A percentile compares a stretch with the other conserved stretches of the same genome.
phyloP scores from a whole-genome alignment of 2,329 filamentous ascomycete genomes.

The Ophiocordyceps polyrhachis-furcata region DNA sequence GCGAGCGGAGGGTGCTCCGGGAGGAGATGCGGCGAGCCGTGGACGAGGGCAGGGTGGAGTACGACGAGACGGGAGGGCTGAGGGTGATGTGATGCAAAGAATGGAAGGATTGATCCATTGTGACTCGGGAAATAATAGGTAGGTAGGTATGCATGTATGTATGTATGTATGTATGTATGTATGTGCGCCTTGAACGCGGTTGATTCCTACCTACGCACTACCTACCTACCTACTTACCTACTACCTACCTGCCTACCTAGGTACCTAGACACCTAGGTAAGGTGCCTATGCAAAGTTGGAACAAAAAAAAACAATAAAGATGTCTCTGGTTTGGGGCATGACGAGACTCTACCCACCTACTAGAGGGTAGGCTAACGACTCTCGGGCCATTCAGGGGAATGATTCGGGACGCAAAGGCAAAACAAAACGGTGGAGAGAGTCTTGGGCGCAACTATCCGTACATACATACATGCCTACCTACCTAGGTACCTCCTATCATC shows the following conservation, averaged over 20 bases:
- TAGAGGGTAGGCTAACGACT: not conserved
- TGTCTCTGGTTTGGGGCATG: not conserved
- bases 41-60: constrained; percentile 35
- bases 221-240: no score
- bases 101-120: not conserved
- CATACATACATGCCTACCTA: no score
- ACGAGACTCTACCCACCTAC: not conserved
- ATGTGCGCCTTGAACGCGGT: no score
- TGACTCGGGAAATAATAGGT: constrained; percentile 4
- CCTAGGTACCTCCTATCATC: no score
- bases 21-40: constrained; percentile 37
- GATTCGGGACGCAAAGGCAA: not conserved
- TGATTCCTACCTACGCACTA: no score
- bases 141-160: no score
- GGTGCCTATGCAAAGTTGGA: not conserved
- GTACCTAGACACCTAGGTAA: no score
- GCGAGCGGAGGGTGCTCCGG: constrained; percentile 35
- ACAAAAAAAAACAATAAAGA: not conserved
- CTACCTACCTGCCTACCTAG: no score
- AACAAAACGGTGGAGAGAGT: not conserved
- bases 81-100: constrained; percentile 9
- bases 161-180: no score
- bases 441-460: not conserved
- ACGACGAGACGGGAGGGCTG: constrained; percentile 30
- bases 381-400: not conserved